Evolutionary conservation across 495 filamentous ascomycete species (phyloP).

Genomic region (Ascodesmis nigricans): DNA sequence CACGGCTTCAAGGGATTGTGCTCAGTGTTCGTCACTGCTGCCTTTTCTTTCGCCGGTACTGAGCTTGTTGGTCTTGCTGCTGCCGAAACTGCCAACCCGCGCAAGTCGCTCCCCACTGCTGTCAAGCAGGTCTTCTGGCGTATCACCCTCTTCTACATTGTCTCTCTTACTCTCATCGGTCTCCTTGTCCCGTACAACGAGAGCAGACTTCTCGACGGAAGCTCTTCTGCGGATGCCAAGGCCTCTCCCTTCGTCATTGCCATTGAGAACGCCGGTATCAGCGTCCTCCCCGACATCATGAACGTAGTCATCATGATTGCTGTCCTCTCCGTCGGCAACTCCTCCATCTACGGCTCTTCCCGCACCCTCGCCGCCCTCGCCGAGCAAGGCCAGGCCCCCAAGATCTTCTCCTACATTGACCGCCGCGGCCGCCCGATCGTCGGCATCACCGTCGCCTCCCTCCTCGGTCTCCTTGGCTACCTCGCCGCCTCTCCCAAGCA

Average conservation of each 20-base stretch:
- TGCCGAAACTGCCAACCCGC: constrained; percentile 68
- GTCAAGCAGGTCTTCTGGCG: constrained; percentile 94
- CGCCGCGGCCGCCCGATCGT: constrained; percentile 59
- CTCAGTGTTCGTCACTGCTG: constrained; percentile 78
- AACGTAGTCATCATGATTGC: constrained; percentile 78
- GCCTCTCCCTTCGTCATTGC: constrained; percentile 83
- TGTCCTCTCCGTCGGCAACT: constrained; percentile 72
- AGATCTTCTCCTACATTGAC: constrained; percentile 60
- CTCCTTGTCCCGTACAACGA: constrained; percentile 53
- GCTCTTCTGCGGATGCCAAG: constrained; percentile 35
- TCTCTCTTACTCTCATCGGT: constrained; percentile 50
- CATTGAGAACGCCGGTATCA: constrained; percentile 58
- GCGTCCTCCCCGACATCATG: constrained; percentile 58
- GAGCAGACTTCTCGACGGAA: constrained; percentile 33
- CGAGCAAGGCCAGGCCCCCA: constrained; percentile 63
- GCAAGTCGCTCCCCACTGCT: constrained; percentile 65
- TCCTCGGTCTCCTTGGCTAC: constrained; percentile 56
- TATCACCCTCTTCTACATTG: constrained; percentile 70
- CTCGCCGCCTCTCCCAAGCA: constrained; percentile 45
- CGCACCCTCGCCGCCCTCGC: constrained; percentile 70
- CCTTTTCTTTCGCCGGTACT: constrained; percentile 80
- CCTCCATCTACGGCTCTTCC: constrained; percentile 66
- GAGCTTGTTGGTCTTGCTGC: constrained; percentile 85
- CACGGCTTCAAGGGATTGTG: constrained; percentile 90
- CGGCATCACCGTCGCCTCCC: constrained; percentile 44